phyloP scores from a whole-genome alignment of 176 grass and related monocot species.

The Carex myosuroides region DNA sequence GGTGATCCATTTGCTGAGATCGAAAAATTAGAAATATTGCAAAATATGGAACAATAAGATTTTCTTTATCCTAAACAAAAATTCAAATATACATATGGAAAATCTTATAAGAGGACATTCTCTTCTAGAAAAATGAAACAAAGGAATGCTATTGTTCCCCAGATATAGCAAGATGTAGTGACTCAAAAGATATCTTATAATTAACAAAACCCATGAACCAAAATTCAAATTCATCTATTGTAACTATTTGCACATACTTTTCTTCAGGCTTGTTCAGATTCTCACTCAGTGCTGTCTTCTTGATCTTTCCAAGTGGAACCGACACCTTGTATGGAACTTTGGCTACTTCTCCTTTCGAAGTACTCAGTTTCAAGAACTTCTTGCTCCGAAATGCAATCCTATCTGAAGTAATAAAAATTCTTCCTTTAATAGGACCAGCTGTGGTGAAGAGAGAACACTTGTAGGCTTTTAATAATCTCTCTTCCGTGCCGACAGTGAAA shows the following conservation, averaged over 20 bases:
- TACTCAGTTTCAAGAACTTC: constrained; percentile 42
- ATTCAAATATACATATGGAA: background rate
- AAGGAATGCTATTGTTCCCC: constrained; percentile 31
- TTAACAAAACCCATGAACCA: constrained; percentile 89
- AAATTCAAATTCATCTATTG: constrained; percentile 80
- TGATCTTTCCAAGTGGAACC: constrained; percentile 54
- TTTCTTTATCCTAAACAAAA: background rate
- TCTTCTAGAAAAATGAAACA: background rate
- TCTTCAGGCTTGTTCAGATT: constrained; percentile 57
- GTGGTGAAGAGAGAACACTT: constrained; percentile 93
- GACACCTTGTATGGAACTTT: constrained; percentile 72
- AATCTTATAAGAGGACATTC: background rate
- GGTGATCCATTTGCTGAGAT: too few species aligned
- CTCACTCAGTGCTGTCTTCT: constrained; percentile 36
- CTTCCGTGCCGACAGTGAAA: constrained; percentile 48
- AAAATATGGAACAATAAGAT: background rate
- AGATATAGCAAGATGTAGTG: constrained; percentile 49
- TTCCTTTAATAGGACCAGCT: constrained; percentile 59
- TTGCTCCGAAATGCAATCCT: constrained; percentile 66
- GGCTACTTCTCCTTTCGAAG: constrained; percentile 14
- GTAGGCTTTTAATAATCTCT: constrained; percentile 50
- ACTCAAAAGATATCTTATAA: constrained; percentile 42
- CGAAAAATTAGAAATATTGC: background rate
- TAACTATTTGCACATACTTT: constrained; percentile 71
- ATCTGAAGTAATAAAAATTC: constrained; percentile 59